Evolutionary conservation across 768 basidiomycete species (phyloP).

Genomic region (Coprinopsis strossmayeri): DNA sequence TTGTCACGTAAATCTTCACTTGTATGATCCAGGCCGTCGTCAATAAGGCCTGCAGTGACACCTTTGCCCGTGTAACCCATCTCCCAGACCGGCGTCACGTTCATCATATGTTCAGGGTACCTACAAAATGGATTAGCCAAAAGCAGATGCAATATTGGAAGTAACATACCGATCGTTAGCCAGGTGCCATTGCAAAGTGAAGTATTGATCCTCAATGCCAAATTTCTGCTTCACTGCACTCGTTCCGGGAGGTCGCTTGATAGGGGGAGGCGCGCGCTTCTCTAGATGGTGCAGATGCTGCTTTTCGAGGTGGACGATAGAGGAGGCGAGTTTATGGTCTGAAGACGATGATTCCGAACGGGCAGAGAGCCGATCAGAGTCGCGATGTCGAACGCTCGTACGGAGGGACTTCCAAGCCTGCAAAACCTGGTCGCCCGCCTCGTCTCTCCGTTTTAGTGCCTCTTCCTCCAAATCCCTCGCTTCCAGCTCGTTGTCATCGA

Average conservation of each 20-base stretch:
- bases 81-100: slow-evolving; percentile 85
- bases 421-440: slow-evolving; percentile 30
- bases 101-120: slow-evolving; percentile 78
- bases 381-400: slow-evolving; percentile 20
- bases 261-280: slow-evolving; percentile 55
- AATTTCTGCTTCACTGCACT: slow-evolving; percentile 49
- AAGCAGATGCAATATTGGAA: too few species aligned
- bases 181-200: slow-evolving; percentile 87
- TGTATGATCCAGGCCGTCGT: slow-evolving; percentile 90
- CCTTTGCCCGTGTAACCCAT: slow-evolving; percentile 84
- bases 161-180: slow-evolving; percentile 66
- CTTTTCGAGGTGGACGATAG: slow-evolving; percentile 38
- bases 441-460: slow-evolving; percentile 11
- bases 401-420: slow-evolving; percentile 41
- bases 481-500: too few species aligned
- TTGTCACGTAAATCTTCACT: slow-evolving; percentile 82
- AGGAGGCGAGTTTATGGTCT: slow-evolving; percentile 37
- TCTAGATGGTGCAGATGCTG: slow-evolving; percentile 21
- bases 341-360: slow-evolving; percentile 35
- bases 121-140: slow-evolving; percentile 33
- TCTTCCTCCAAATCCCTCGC: too few species aligned
- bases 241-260: slow-evolving; percentile 29
- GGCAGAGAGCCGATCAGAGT: slow-evolving; percentile 25
- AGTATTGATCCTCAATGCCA: slow-evolving; percentile 73
- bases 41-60: slow-evolving; percentile 79